Base-by-base conservation (phyloP, 106 monocot species). In the Allium sativum region DNA sequence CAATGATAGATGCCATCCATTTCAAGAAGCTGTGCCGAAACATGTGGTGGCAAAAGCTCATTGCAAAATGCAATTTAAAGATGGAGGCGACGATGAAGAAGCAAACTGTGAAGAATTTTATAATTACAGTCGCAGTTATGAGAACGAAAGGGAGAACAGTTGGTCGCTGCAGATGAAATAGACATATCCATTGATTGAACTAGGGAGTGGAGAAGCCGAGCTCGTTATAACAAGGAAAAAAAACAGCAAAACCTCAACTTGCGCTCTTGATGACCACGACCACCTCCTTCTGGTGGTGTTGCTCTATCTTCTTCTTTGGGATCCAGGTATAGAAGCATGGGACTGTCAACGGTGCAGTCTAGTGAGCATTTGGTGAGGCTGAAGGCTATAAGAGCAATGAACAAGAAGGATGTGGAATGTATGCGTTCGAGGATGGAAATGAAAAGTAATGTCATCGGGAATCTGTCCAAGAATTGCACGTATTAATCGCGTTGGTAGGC, bases 11-110 rank as follows among this genome's bases (percentile, higher is more conserved):
- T 80, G 84, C 61, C 85, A 78, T 42, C 83, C 92, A 53, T 99
- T 92, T 46, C 92, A 92, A 78, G 98, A 99, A 61, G 98, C 92
- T 51, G 98, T 92, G 11, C 79, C 92, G 59, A 99, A 99, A 44
- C 98, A 99, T 59, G 92, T 99, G 98, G 70, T 84, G 57, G 98
- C 92, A 21, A 99, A 99, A 72, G 80, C 82, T 8, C 98, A 99
- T 67, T 99, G 88, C 68, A 88, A 83, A 74, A 76, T 98, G 20
- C 84, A 68, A 12, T 98, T 80, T 81, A 92, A 92, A 13, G 85
- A 98, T 70, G 98, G 98, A 20, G 84, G 70, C 56, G 96, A 92
- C 55, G 91, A 98, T 55, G 98, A 98, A 62, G 98, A 98, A 61
- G 88, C 66, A 51, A 92, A 98, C 21, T 72, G 83, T 66, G 98